phyloP scores from a whole-genome alignment of 768 basidiomycete species.

The Astraeus odoratus region DNA sequence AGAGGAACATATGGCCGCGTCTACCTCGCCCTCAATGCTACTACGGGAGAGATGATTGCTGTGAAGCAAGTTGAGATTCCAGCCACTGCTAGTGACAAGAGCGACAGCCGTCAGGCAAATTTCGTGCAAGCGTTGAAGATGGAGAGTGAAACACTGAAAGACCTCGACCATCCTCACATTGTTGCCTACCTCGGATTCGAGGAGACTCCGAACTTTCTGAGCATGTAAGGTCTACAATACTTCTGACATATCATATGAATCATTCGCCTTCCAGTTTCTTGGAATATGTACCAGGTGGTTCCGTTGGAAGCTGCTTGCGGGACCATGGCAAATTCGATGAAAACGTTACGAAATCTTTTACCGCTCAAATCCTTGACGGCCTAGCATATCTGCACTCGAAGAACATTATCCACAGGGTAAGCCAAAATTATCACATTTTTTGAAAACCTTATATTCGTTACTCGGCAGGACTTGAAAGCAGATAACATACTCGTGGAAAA shows the following conservation, averaged over 20 bases:
- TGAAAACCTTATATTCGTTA: slow-evolving; percentile 3
- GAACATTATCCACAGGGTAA: slow-evolving; percentile 87
- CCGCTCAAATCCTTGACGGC: slow-evolving; percentile 84
- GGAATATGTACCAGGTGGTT: slow-evolving; percentile 98
- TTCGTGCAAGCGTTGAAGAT: slow-evolving; percentile 90
- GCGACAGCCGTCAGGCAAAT: slow-evolving; percentile 73
- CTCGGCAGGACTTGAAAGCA: slow-evolving; percentile 81
- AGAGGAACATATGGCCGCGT: slow-evolving; percentile 96
- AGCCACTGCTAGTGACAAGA: slow-evolving; percentile 83
- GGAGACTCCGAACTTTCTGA: slow-evolving; percentile 79
- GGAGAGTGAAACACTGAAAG: slow-evolving; percentile 94
- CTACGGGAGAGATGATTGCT: slow-evolving; percentile 97
- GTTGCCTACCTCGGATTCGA: slow-evolving; percentile 97
- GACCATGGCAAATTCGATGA: slow-evolving; percentile 93
- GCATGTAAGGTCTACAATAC: slow-evolving; percentile 62
- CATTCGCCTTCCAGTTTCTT: slow-evolving; percentile 86
- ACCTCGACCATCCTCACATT: slow-evolving; percentile 94
- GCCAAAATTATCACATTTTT: slow-evolving; percentile 11
- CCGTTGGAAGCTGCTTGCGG: slow-evolving; percentile 82
- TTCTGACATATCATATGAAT: background rate
- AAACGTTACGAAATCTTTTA: slow-evolving; percentile 88
- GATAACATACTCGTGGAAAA: slow-evolving; percentile 97
- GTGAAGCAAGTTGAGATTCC: slow-evolving; percentile 99
- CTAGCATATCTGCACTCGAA: slow-evolving; percentile 89
- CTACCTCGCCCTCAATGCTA: slow-evolving; percentile 92